These are phyloP conservation scores for Nannochloris sp. DNA, from an alignment of 139 green algal genomes.

Conservation along the genomic window DNA sequence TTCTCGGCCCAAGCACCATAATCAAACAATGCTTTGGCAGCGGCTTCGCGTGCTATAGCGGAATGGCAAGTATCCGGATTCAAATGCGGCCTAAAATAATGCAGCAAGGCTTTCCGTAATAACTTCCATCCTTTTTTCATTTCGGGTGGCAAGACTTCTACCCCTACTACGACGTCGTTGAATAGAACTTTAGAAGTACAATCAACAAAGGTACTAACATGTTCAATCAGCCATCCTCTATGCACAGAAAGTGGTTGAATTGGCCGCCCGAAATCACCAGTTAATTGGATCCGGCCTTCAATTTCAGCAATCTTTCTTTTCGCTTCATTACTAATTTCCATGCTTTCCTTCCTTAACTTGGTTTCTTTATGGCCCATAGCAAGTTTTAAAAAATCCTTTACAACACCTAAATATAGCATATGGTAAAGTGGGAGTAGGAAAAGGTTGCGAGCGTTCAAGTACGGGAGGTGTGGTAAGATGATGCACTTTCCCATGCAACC, in stretches of 20 bases:
- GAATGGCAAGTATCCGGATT: too few species aligned
- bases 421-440: neutral
- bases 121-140: neutral
- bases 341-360: neutral
- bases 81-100: neutral
- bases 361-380: neutral
- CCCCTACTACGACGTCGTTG: neutral
- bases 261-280: neutral
- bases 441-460: neutral
- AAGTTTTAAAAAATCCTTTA: neutral
- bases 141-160: neutral
- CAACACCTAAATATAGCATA: neutral
- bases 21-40: too few species aligned
- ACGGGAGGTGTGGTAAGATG: neutral
- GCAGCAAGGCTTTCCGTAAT: neutral
- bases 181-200: neutral
- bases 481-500: too few species aligned
- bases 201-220: neutral
- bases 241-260: neutral
- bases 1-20: neutral
- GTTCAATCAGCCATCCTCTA: neutral
- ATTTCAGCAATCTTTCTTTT: neutral
- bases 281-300: neutral
- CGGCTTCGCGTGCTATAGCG: too few species aligned
- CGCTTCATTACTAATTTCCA: neutral